Evolutionary conservation across 192 early-diverging fungal species (phyloP).

Genomic region (Borealophlyctis nickersoniae): DNA sequence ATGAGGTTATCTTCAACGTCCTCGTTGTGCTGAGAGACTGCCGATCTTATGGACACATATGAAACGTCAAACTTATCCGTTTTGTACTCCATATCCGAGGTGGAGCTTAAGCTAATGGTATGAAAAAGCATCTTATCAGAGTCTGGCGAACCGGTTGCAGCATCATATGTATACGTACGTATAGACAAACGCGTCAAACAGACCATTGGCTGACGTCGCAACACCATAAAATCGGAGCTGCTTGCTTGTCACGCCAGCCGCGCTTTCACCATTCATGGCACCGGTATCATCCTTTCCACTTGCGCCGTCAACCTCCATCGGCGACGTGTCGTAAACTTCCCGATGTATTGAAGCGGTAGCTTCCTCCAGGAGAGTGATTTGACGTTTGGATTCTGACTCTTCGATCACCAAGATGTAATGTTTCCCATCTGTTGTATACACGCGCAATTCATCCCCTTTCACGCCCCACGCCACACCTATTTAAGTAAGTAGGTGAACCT

Average conservation of each 20-base stretch:
- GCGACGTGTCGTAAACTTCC: background rate
- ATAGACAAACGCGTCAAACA: conserved; percentile 19
- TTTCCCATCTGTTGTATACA: conserved; percentile 17
- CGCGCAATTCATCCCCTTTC: conserved; percentile 15
- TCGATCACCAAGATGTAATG: conserved; percentile 8
- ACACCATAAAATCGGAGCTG: conserved; percentile 13
- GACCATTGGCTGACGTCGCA: conserved; percentile 12
- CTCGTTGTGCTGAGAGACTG: background rate
- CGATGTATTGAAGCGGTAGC: conserved; percentile 2
- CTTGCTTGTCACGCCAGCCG: background rate
- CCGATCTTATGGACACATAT: background rate
- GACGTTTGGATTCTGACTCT: background rate
- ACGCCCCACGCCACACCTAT: conserved; percentile 10
- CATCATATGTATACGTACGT: too few relatives aligned
- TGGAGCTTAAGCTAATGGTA: background rate
- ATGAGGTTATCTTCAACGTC: conserved; percentile 1
- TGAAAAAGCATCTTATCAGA: background rate
- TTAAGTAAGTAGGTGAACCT: background rate
- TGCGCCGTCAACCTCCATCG: conserved; percentile 3
- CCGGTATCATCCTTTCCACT: conserved; percentile 1
- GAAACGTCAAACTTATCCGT: background rate
- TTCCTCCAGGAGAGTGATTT: conserved; percentile 10
- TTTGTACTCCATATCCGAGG: conserved; percentile 10
- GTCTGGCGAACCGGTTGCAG: background rate
- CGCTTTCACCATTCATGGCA: background rate